phyloP scores from a whole-genome alignment of 148 eudicot genomes.

The Silene latifolia region DNA sequence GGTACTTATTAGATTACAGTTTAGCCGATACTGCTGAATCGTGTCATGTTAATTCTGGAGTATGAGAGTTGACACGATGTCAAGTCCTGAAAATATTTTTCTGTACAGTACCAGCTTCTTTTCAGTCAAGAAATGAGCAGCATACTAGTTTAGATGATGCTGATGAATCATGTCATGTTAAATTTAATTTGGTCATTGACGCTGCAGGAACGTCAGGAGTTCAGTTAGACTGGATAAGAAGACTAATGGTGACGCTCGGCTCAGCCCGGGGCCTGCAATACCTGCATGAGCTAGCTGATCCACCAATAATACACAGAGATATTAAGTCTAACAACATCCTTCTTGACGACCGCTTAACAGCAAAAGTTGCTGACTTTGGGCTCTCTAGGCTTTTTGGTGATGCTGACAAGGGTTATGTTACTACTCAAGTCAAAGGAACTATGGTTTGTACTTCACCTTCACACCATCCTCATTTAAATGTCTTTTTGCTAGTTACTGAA shows the following conservation, averaged over 20 bases:
- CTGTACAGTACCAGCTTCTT: too few species aligned
- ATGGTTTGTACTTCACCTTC: conserved; percentile 6
- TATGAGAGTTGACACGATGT: too few species aligned
- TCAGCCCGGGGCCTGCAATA: conserved; percentile 59
- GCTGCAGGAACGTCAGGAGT: conserved; percentile 50
- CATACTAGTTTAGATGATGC: not conserved
- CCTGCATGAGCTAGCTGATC: conserved; percentile 65
- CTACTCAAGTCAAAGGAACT: conserved; percentile 70
- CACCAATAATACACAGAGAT: conserved; percentile 60
- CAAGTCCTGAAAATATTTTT: too few species aligned
- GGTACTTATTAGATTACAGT: conserved; percentile 37
- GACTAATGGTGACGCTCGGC: conserved; percentile 48
- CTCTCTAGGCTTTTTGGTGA: conserved; percentile 46
- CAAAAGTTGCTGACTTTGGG: conserved; percentile 64
- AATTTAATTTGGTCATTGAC: not conserved
- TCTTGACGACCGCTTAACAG: conserved; percentile 42
- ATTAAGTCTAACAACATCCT: conserved; percentile 47
- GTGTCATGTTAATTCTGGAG: not conserved
- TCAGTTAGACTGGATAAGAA: conserved; percentile 50
- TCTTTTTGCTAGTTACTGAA: not conserved
- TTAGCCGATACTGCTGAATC: not conserved
- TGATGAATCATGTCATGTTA: not conserved
- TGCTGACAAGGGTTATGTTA: conserved; percentile 36
- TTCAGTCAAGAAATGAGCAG: too few species aligned
- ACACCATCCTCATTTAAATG: not conserved